Base-by-base conservation (phyloP, 129 eudicot species). In the Tagetes erecta region DNA sequence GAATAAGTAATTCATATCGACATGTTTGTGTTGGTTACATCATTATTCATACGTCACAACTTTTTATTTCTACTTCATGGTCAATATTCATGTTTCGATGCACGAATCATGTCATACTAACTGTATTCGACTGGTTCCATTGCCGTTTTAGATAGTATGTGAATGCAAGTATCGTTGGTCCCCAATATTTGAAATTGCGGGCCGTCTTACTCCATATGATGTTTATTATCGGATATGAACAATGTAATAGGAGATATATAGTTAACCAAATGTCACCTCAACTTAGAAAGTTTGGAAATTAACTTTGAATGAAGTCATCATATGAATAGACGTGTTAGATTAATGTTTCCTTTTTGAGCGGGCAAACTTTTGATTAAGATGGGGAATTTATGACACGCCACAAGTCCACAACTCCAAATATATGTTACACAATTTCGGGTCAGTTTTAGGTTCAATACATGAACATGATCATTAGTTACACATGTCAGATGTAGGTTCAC, bases 251-350 rank as follows among this genome's bases (percentile, higher is more conserved):
- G 20, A 7, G 20, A 7, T 49, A 1, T 11, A 49, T 49, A 11
- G 30, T 13, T 50, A 1, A 50, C 13, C 56, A 50, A 11, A 31
- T 33, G 33, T 31, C 64, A 31, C 64, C 31, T 58, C 38, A 58
- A 8, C 64, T 7, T 58, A 9, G 11, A 31, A 31, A 58, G 64
- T 58, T 33, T 58, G 39, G 39, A 58, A 58, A 58, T 44, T 44
- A 7, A 2, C 38, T 58, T 58, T 55, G 35, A 55, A 55, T 55
- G 62, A 55, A 20, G 62, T 55, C 62, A 55, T 55, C 62, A 55
- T 20, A 55, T 55, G 62, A 55, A 30, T 20, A 7, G 36, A 27
- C 62, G 20, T 55, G 62, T 55, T 55, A 55, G 62, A 55, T 8
- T 55, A 20, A 20, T 20, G 36, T 27, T 52, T 27, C 36, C 36